Conservation (phyloP, 78 protist species). For the Dictyostelium capitatum region DNA sequence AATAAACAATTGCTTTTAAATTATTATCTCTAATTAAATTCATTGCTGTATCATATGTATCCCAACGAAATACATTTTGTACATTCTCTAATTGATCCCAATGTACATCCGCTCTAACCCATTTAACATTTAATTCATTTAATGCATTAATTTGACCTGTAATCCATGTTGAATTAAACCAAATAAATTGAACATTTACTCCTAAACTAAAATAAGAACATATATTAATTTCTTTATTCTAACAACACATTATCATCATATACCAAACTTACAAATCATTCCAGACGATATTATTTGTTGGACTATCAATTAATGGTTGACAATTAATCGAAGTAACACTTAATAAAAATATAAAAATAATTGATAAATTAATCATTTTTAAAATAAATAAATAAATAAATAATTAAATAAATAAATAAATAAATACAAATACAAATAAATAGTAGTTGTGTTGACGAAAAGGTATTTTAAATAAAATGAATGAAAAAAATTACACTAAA, state of each 20-base stretch:
- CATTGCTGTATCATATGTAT: background rate
- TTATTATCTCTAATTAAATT: background rate
- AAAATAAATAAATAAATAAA: background rate
- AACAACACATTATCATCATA: no score
- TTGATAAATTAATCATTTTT: background rate
- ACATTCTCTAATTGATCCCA: background rate
- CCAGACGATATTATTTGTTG: background rate
- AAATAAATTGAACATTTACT: background rate
- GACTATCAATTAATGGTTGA: background rate
- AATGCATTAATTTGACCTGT: background rate
- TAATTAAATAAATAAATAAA: slow-evolving; percentile 10
- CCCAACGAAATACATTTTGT: background rate
- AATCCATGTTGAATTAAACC: background rate
- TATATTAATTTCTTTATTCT: no score
- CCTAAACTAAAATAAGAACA: background rate
- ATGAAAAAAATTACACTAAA: no score
- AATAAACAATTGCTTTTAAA: background rate
- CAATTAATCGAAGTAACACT: background rate
- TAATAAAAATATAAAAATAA: background rate
- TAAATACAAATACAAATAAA: background rate
- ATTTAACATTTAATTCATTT: background rate
- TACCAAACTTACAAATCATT: background rate
- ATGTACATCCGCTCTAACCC: slow-evolving; percentile 12
- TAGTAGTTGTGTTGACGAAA: background rate
- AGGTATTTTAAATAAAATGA: no score